Percentiles rank a stretch among this genome's conserved stretches.
These are phyloP conservation scores for Paraleonurus japonicus DNA, from an alignment of 257 asterid species.

Conservation along the genomic window DNA sequence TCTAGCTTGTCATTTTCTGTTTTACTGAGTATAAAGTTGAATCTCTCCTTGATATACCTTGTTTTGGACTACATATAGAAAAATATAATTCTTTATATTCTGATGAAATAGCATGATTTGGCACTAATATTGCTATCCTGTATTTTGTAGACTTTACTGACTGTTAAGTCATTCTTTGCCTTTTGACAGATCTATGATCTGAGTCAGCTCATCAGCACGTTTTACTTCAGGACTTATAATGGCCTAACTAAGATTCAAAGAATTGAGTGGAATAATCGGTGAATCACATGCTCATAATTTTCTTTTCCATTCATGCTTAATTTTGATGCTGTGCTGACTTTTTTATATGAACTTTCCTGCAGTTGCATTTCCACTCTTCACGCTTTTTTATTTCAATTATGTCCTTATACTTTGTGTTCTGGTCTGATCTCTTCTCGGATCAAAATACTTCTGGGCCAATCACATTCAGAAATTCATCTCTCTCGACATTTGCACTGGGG, in stretches of 20 bases:
- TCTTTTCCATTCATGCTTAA: constrained; percentile 2
- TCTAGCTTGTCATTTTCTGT: constrained; percentile 18
- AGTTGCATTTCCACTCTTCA: constrained; percentile 90
- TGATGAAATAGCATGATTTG: constrained; percentile 14
- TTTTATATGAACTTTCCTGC: constrained; percentile 38
- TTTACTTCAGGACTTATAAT: constrained; percentile 67
- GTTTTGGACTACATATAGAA: neutral
- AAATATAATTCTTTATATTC: neutral
- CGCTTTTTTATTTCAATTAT: constrained; percentile 73
- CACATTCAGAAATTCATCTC: constrained; percentile 66
- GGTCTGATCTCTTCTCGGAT: constrained; percentile 82
- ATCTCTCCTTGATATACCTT: neutral
- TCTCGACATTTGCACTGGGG: constrained; percentile 89
- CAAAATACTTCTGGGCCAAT: constrained; percentile 46
- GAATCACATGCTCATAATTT: constrained; percentile 21
- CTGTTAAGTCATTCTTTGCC: constrained; percentile 19
- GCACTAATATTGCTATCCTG: neutral
- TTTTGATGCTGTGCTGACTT: constrained; percentile 33
- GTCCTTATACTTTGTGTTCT: constrained; percentile 83
- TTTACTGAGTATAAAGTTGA: neutral
- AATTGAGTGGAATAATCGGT: constrained; percentile 96
- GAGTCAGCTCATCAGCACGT: constrained; percentile 76
- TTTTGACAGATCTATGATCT: constrained; percentile 69
- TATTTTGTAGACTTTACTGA: constrained; percentile 10
- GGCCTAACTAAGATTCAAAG: constrained; percentile 78